Conservation (phyloP, 768 basidiomycete genomes). For the Boletus patriciae region DNA sequence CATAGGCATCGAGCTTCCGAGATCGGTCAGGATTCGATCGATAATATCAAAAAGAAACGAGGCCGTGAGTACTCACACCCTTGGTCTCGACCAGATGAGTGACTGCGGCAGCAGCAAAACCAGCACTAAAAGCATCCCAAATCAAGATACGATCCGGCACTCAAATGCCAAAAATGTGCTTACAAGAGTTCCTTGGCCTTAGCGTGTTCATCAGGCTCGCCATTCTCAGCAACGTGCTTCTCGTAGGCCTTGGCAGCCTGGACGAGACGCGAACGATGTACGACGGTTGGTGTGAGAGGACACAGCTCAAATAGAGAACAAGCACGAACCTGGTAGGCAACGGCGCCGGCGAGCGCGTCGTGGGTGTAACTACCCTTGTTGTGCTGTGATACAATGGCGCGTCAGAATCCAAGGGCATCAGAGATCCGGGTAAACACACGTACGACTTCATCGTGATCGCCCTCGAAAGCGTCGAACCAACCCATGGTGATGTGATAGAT, state of each 20-base stretch:
- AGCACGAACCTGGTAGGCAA: conserved; percentile 18
- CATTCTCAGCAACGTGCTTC: conserved; percentile 9
- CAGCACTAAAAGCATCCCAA: conserved; percentile 8
- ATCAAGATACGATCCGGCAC: background rate
- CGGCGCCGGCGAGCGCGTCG: conserved; percentile 20
- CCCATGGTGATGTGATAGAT: conserved; percentile 14
- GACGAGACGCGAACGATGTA: background rate
- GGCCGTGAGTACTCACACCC: conserved; percentile 9
- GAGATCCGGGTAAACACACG: background rate
- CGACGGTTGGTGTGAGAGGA: background rate
- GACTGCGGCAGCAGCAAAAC: conserved; percentile 1
- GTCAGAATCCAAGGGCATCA: background rate
- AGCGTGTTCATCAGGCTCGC: conserved; percentile 22
- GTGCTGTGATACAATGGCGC: background rate
- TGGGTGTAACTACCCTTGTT: conserved; percentile 16
- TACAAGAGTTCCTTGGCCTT: conserved; percentile 23
- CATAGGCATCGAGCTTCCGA: conserved; percentile 5
- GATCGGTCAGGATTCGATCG: background rate
- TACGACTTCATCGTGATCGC: conserved; percentile 1
- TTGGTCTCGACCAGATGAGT: conserved; percentile 19
- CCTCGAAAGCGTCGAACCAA: background rate
- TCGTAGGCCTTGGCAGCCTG: conserved; percentile 24
- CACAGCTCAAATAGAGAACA: background rate
- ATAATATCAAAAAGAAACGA: background rate
- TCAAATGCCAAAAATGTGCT: background rate